phyloP scores from a whole-genome alignment of 768 basidiomycete genomes.

The Lactarius tabidus region DNA sequence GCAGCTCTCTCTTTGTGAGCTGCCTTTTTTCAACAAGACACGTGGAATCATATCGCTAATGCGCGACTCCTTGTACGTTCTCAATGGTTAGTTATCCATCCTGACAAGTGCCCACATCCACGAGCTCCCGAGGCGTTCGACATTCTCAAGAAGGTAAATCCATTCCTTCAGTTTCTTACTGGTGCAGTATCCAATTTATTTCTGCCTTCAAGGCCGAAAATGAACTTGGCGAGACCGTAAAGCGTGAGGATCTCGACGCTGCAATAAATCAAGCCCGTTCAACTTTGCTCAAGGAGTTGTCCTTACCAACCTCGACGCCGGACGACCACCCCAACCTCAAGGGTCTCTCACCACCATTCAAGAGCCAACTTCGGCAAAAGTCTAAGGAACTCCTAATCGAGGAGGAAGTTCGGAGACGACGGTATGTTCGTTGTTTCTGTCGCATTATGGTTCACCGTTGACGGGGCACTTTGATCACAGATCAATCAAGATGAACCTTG shows the following conservation, averaged over 20 bases:
- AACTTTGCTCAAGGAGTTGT: conserved; percentile 57
- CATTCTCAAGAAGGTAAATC: conserved; percentile 78
- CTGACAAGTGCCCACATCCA: conserved; percentile 90
- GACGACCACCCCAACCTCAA: conserved; percentile 58
- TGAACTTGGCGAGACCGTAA: conserved; percentile 72
- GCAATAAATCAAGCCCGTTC: conserved; percentile 71
- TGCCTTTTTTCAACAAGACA: conserved; percentile 6
- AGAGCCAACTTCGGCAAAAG: conserved; percentile 60
- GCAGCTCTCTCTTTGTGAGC: conserved; percentile 79
- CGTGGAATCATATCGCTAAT: conserved; percentile 23
- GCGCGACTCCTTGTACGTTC: conserved; percentile 38
- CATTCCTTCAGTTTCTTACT: neutral
- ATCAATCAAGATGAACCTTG: conserved; percentile 85
- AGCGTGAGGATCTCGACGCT: conserved; percentile 79
- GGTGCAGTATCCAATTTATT: neutral
- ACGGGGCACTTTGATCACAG: conserved; percentile 38
- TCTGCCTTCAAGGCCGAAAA: conserved; percentile 63
- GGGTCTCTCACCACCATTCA: conserved; percentile 57
- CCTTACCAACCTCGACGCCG: conserved; percentile 55
- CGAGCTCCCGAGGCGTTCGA: conserved; percentile 92
- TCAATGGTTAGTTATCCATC: conserved; percentile 80
- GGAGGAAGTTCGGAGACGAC: conserved; percentile 80
- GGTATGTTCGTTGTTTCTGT: conserved; percentile 45
- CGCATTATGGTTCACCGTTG: neutral
- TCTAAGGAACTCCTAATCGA: conserved; percentile 85